Evolutionary conservation across 2,329 filamentous ascomycete genomes (phyloP), one percentile per base, ranked within the genome.

Genomic region (Ceratocystis lukuohia): DNA sequence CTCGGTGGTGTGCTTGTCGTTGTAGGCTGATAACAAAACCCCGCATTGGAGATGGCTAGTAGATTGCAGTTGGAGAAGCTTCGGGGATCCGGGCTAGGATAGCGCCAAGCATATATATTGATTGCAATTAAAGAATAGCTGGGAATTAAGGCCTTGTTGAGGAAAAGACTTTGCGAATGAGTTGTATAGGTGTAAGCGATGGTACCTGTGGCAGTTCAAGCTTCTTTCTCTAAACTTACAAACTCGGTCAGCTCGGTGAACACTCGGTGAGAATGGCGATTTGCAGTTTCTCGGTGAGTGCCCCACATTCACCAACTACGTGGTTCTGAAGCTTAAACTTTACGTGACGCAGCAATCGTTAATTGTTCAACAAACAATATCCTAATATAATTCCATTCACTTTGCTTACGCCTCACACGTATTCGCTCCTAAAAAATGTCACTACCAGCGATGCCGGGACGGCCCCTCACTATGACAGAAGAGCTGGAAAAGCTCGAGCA

Each of bases 401-500:
- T 50, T 10, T 8, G 30, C 25, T 5, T 12, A n/a, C 30, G 5
- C 5, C 59, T 44, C n/a, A 33, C 12, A 56, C 46, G 22, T 22
- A 15, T 10, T 30, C 10, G 44, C 25, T 25, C n/a, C 17, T 10
- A 5, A 25, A 15, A 15, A 45, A 84, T 84, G 82, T 79, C 82
- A 70, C 78, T 78, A 66, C 75, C 79, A 22, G 77, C 76, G 56
- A 73, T 75, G 30, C 77, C 82, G 1, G 75, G 80, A 53, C 78
- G 84, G 69, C 81, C 77, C 62, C 79, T 97, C 68, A 90, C 90
- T 4, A 80, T 96, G 68, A 96, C 93, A 0, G 94, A 99, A 74
- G 94, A 99, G 80, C 81, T 99, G 65, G 94, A 99, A 77, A 92
- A 88, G 75, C 80, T 99, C 3, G 94, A 99, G 75, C 94, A 99